phyloP scores from a whole-genome alignment of 2,329 filamentous ascomycete genomes.

The Myrmaecium sp. region DNA sequence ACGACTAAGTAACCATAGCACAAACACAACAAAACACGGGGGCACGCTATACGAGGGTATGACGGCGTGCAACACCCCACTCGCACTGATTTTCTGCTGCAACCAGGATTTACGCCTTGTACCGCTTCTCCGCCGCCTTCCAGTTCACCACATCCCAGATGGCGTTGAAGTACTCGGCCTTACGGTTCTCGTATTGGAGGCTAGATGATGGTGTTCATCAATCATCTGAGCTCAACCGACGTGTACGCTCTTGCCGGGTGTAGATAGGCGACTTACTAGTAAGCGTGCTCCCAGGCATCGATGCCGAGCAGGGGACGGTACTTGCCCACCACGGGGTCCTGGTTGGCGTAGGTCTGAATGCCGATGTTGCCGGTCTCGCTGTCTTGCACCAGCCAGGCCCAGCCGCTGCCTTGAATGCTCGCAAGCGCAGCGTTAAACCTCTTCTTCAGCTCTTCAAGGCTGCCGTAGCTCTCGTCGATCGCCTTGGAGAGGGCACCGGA shows the following conservation, averaged over 20 bases:
- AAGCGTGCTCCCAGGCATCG: constrained; percentile 93
- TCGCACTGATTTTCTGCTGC: no score
- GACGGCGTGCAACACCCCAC: no score
- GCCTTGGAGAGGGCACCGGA: constrained; percentile 38
- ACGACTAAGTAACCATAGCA: no score
- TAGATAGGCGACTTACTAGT: constrained; percentile 57
- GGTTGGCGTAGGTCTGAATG: constrained; percentile 63
- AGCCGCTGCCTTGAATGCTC: constrained; percentile 48
- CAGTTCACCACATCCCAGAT: constrained; percentile 96
- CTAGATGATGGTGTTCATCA: no score
- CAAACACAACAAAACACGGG: no score
- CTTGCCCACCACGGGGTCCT: constrained; percentile 75
- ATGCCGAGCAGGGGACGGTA: constrained; percentile 72
- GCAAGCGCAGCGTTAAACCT: constrained; percentile 48
- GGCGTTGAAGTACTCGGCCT: constrained; percentile 86
- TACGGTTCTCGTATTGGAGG: constrained; percentile 90
- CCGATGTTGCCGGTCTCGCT: constrained; percentile 41
- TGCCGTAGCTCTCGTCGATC: constrained; percentile 43
- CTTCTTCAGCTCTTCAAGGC: constrained; percentile 41
- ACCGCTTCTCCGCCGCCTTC: constrained; percentile 72
- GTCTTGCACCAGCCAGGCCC: constrained; percentile 47
- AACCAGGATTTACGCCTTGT: no score
- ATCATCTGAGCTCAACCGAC: no score
- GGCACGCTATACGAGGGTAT: no score
- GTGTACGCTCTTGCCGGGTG: no score